phyloP scores from a whole-genome alignment of 1,139 yeast genomes.

The Taphrina flavorubra region DNA sequence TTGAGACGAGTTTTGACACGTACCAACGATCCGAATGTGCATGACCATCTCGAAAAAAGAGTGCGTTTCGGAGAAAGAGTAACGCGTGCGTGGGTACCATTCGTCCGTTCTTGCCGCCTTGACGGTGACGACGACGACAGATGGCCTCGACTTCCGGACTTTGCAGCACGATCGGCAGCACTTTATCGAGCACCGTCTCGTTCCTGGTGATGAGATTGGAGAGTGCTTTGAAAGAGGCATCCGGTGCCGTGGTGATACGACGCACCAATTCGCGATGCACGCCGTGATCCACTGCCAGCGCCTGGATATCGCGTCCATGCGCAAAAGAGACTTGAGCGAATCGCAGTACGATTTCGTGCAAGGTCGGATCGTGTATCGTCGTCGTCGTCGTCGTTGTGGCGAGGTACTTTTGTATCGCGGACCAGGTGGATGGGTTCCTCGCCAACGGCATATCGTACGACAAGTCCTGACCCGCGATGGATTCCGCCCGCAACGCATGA shows the following conservation, averaged over 20 bases:
- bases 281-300: not conserved
- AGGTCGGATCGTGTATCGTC: not conserved
- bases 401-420: not conserved
- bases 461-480: not conserved
- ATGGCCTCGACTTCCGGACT: constrained; percentile 1
- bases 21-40: constrained; percentile 7
- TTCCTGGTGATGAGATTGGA: constrained; percentile 31
- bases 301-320: constrained; percentile 11
- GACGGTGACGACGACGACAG: not conserved
- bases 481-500: not conserved
- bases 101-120: no score
- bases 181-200: not conserved
- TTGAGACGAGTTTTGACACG: not conserved
- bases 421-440: not conserved
- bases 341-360: not conserved
- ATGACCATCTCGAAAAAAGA: not conserved
- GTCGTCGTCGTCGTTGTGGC: not conserved
- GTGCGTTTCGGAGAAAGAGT: constrained; percentile 12
- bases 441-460: constrained; percentile 7
- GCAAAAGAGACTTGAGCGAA: constrained; percentile 24
- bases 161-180: not conserved
- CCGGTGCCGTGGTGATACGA: not conserved
- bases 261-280: constrained; percentile 2
- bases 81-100: not conserved
- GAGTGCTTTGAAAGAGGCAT: constrained; percentile 15